Evolutionary conservation across 2,329 filamentous ascomycete genomes (phyloP), one percentile per base, ranked within the genome.

Genomic region (Aspergillus sclerotialis): DNA sequence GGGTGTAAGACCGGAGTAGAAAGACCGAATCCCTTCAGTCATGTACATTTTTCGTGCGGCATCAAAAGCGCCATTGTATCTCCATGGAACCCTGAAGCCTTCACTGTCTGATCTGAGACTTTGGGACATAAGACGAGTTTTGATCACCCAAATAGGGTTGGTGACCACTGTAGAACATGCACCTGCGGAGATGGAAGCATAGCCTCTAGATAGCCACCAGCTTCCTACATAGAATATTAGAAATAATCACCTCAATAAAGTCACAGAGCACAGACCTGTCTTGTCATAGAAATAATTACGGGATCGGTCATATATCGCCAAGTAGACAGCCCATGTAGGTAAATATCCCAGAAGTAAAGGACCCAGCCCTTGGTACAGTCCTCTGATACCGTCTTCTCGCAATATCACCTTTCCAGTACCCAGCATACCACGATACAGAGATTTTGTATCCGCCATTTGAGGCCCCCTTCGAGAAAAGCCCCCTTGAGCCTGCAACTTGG

Each of bases 121-220:
- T 67, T 96, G 92, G 24, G 92, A 94, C 92, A 96, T 96, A 49
- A 98, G 76, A 47, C 92, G 76, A 31, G 92, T 98, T 66, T 98
- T 98, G 68, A 98, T 94, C 24, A 98, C 92, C 92, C 92, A 98
- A 41, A 98, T 98, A 1, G 92, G 92, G 61, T 96, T 98, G 15
- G 92, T 98, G 43, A 82, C 84, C 43, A 96, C 74, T 4, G 92
- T 98, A 47, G 89, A 95, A 66, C 84, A 94, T 41, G 80, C 88
- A 34, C 92, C 92, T 15, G 90, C 92, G 37, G 88, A 76, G 40
- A 98, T 78, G 7, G 92, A 94, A 14, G 92, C 92, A 69, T 84
- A 89, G 46, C 92, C 82, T 55, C 86, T 87, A 51, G 90, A 76
- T 28, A 87, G 59, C 66, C 85, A 82, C 53, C 76, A 78, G 56